Conservation (phyloP, 805 yeast species). For the Kluyveromyces aestuarii region DNA sequence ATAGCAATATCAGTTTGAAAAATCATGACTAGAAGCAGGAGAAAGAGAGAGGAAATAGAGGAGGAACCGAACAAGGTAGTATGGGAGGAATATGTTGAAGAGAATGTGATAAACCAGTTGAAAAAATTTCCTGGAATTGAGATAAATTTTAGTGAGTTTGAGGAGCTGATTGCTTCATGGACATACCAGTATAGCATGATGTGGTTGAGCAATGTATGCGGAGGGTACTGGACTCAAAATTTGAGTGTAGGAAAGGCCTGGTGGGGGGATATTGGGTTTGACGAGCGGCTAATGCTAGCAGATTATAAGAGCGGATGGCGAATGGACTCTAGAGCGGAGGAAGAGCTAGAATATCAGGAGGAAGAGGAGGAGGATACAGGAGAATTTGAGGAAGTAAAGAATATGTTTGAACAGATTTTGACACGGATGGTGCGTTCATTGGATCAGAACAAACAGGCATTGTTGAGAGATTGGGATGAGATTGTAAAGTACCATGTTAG, state of each 20-base stretch:
- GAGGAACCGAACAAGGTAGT: conserved; percentile 4
- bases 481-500: conserved; percentile 15
- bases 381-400: conserved; percentile 4
- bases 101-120: conserved; percentile 16
- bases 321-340: neutral
- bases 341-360: conserved; percentile 1
- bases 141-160: conserved; percentile 3
- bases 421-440: conserved; percentile 16
- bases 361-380: conserved; percentile 6
- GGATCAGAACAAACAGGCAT: conserved; percentile 17
- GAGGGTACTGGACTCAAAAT: conserved; percentile 16
- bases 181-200: conserved; percentile 25
- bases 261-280: conserved; percentile 25
- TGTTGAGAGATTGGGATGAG: conserved; percentile 20
- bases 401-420: conserved; percentile 13
- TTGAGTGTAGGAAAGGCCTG: conserved; percentile 15
- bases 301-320: conserved; percentile 9
- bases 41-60: neutral
- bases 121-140: conserved; percentile 8
- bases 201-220: conserved; percentile 28
- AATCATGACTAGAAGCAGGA: neutral
- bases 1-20: neutral
- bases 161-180: conserved; percentile 17
- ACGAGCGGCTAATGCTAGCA: conserved; percentile 20
- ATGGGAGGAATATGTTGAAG: conserved; percentile 19